phyloP scores from a whole-genome alignment of 352 stramenopile species.

The Phytophthora tubulina region DNA sequence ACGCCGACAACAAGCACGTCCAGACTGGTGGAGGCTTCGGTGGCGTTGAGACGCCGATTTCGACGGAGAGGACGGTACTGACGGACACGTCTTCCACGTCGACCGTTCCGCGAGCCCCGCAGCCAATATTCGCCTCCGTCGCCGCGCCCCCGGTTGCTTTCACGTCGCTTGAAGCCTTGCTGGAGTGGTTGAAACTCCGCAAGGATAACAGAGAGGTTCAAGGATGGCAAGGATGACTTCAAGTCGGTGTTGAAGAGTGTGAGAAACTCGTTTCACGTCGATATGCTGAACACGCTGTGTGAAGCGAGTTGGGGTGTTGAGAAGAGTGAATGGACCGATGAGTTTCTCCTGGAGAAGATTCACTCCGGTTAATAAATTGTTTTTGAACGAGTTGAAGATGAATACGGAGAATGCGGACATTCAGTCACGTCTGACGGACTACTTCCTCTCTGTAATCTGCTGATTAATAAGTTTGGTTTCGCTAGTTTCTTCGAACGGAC shows the following conservation, averaged over 20 bases:
- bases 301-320: neutral
- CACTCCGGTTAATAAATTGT: neutral
- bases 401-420: neutral
- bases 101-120: neutral
- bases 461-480: neutral
- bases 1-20: too few species aligned
- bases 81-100: too few species aligned
- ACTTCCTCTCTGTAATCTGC: neutral
- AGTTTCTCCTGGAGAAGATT: neutral
- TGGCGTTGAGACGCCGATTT: too few species aligned
- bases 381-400: slow-evolving; percentile 3
- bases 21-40: too few species aligned
- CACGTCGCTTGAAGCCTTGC: neutral
- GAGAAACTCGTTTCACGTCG: neutral
- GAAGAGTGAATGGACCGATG: neutral
- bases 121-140: neutral
- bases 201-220: neutral
- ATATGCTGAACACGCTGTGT: neutral
- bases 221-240: neutral
- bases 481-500: neutral
- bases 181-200: neutral
- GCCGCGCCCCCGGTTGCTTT: neutral
- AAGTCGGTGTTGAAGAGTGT: neutral
- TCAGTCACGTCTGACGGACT: slow-evolving; percentile 3
- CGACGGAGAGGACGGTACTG: too few species aligned